These are phyloP conservation scores for Barnettozyma botsteinii DNA, from an alignment of 805 yeast species.

Conservation along the genomic window DNA sequence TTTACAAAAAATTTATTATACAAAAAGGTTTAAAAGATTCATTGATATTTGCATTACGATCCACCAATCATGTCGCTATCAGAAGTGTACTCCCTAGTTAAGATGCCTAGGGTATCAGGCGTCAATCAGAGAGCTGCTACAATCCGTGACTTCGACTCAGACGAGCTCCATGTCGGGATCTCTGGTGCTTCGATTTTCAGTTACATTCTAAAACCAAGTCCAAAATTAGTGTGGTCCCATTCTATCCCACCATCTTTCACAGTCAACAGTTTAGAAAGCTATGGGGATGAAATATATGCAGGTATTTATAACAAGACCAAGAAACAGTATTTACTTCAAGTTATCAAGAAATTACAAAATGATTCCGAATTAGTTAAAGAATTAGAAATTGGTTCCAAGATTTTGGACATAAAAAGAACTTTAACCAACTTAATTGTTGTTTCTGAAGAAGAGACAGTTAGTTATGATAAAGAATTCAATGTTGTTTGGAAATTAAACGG, in stretches of 20 bases:
- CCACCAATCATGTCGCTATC: conserved; percentile 19
- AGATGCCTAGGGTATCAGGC: conserved; percentile 23
- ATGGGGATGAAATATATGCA: conserved; percentile 7
- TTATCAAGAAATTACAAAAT: conserved; percentile 17
- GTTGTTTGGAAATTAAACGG: conserved; percentile 13
- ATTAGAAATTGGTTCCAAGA: conserved; percentile 8
- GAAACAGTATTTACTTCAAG: conserved; percentile 15
- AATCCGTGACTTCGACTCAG: conserved; percentile 12
- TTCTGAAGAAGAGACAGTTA: conserved; percentile 8
- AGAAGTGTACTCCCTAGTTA: conserved; percentile 19
- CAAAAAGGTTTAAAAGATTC: not conserved
- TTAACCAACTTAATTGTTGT: conserved; percentile 11
- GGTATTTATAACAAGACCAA: conserved; percentile 20
- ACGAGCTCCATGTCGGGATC: conserved; percentile 22
- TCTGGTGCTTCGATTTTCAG: conserved; percentile 26
- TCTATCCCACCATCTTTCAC: conserved; percentile 41
- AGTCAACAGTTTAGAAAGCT: conserved; percentile 26
- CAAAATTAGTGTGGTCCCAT: conserved; percentile 47
- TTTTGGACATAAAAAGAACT: conserved; percentile 11
- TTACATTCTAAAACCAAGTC: conserved; percentile 45
- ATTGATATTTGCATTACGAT: not conserved
- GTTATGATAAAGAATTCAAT: conserved; percentile 6
- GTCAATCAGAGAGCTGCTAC: conserved; percentile 15
- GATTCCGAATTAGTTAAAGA: conserved; percentile 22
- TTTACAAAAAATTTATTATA: not conserved